Evolutionary conservation across 2,329 filamentous ascomycete genomes (phyloP).

Genomic region (Chrysoporthe austroafricana): DNA sequence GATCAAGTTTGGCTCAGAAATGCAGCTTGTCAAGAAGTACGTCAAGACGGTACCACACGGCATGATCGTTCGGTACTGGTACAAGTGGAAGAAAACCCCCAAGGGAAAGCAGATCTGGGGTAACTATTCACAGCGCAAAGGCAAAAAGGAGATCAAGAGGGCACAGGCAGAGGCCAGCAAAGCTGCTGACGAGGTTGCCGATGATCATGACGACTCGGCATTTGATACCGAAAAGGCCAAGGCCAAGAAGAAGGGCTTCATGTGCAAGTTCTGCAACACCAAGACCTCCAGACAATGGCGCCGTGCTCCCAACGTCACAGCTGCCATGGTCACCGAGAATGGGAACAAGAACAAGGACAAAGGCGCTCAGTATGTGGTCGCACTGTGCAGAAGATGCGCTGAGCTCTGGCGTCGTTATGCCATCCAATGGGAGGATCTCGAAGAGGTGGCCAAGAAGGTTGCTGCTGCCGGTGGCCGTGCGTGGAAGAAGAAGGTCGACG

Average conservation of each 20-base stretch:
- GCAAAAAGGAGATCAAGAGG: constrained; percentile 83
- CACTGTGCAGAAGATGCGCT: constrained; percentile 87
- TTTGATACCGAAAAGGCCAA: constrained; percentile 88
- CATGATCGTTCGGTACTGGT: constrained; percentile 90
- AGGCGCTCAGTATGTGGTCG: constrained; percentile 72
- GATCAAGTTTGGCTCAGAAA: constrained; percentile 86
- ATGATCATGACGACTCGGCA: constrained; percentile 91
- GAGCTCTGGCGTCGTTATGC: constrained; percentile 95
- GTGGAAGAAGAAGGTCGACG: constrained; percentile 88
- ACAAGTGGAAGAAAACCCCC: constrained; percentile 95
- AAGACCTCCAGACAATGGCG: constrained; percentile 88
- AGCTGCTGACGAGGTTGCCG: constrained; percentile 87
- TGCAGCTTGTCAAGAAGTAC: constrained; percentile 79
- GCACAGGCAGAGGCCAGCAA: constrained; percentile 73
- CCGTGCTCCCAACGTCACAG: constrained; percentile 77
- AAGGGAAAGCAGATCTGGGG: constrained; percentile 89
- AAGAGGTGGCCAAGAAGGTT: constrained; percentile 89
- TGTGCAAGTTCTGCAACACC: constrained; percentile 90
- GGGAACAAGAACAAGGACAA: constrained; percentile 77
- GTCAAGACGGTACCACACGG: constrained; percentile 81
- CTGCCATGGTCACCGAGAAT: constrained; percentile 70
- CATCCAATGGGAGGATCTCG: constrained; percentile 92
- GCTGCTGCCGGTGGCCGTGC: constrained; percentile 77
- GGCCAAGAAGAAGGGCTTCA: constrained; percentile 78
- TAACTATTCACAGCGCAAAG: constrained; percentile 82